Conservation (phyloP, 805 yeast genomes). For the Isabelozyma rhagii region DNA sequence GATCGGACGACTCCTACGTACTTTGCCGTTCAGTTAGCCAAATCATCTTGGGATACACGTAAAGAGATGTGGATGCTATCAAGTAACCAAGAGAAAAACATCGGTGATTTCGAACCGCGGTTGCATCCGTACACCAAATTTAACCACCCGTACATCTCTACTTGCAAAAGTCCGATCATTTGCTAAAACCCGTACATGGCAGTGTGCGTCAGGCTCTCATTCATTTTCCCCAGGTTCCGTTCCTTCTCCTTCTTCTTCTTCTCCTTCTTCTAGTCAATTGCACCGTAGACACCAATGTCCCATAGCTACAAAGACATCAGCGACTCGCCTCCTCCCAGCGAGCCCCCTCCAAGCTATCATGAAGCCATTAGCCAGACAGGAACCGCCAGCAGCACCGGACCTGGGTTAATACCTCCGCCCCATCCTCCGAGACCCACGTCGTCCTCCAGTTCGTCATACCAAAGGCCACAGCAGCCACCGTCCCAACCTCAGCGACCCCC, state of each 20-base stretch:
- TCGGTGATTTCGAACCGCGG: background rate
- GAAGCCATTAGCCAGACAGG: slow-evolving; percentile 34
- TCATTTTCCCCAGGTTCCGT: too few relatives aligned
- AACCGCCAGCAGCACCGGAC: slow-evolving; percentile 12
- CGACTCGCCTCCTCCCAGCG: slow-evolving; percentile 2
- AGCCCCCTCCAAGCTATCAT: slow-evolving; percentile 46
- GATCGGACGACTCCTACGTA: slow-evolving; percentile 31
- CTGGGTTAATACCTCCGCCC: slow-evolving; percentile 6
- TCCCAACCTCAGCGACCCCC: slow-evolving; percentile 12
- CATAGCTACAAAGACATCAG: background rate
- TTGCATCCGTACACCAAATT: background rate
- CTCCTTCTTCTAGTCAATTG: background rate
- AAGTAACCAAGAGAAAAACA: too few relatives aligned
- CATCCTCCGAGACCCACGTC: background rate
- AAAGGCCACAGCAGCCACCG: slow-evolving; percentile 5
- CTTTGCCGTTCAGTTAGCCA: slow-evolving; percentile 79
- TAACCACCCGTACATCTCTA: background rate
- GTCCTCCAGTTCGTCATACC: background rate
- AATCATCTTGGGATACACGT: slow-evolving; percentile 35
- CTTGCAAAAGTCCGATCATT: too few relatives aligned
- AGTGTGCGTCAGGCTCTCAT: too few relatives aligned
- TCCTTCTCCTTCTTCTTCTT: background rate
- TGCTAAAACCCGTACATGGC: too few relatives aligned
- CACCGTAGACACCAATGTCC: background rate
- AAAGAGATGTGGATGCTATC: background rate